Evolutionary conservation across 208 protist species (phyloP), one percentile per base, ranked within the genome.

Genomic region (Trypanosomatidae sp.): DNA sequence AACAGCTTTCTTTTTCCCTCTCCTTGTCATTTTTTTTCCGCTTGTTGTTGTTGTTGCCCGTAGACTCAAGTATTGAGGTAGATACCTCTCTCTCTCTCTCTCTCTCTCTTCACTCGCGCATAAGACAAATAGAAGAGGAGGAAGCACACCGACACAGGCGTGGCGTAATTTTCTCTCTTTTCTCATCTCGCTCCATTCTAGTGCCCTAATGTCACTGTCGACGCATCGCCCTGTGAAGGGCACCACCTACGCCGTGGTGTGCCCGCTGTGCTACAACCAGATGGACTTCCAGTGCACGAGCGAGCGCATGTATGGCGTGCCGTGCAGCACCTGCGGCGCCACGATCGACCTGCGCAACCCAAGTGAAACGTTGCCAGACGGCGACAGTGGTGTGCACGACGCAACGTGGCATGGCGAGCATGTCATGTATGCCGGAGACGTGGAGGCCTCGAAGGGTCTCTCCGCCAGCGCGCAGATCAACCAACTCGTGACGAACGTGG

Each of bases 271-370:
- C 74, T 85, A 52, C 71, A 86, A 73, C 33, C 80, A 62, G 10
- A 82, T 93, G 66, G 75, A 64, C 60, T 96, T 95, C 66, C 72
- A 87, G 30, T 96, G 90, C 74, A 50, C 41, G 3, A 86, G 75
- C 22, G 66, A 75, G 39, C n/a, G 47, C 8, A 83, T 79, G 71
- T 93, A 92, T 62, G 85, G 90, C 41, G 85, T 85, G 55, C 68
- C 76, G 49, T 97, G 92, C 66, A 59, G 65, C 70, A 62, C 85
- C 3, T 97, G 92, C 78, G 72, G 73, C 25, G 75, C 86, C 9
- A 56, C 86, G 30, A 82, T 97, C 53, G 89, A 94, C 74, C 81
- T 97, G 59, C 87, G 89, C 33, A 73, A 91, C 62, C 88, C 92
- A 0, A 77, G 59, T 2, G 71, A 74, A 19, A 81, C 84, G 33